Percentiles rank a stretch among this genome's conserved stretches.
Evolutionary conservation across 495 filamentous ascomycete species (phyloP).

Genomic region (Talaromyces borbonicus): DNA sequence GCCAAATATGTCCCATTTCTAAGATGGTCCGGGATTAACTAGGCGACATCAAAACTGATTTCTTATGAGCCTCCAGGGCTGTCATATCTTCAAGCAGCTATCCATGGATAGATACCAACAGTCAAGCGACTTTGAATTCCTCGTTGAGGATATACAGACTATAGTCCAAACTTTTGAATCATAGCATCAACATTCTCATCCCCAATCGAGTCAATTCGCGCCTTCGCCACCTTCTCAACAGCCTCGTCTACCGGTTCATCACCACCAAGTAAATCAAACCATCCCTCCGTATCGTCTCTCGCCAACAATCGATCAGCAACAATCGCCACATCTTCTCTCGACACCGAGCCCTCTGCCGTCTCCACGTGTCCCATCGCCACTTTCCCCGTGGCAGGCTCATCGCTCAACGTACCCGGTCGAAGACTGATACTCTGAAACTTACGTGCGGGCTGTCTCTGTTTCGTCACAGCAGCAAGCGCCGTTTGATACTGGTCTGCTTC

Average conservation of each 20-base stretch:
- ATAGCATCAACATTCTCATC: slow-evolving; percentile 52
- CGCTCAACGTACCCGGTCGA: slow-evolving; percentile 55
- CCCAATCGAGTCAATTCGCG: slow-evolving; percentile 54
- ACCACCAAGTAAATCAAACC: slow-evolving; percentile 52
- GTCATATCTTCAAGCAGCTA: background rate
- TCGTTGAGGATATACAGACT: background rate
- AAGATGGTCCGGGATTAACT: too few species aligned
- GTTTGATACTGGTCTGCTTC: slow-evolving; percentile 67
- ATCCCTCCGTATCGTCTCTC: slow-evolving; percentile 45
- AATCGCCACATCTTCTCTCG: slow-evolving; percentile 59
- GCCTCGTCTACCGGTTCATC: slow-evolving; percentile 50
- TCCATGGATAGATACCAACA: background rate
- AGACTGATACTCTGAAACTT: slow-evolving; percentile 57
- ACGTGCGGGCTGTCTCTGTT: slow-evolving; percentile 29
- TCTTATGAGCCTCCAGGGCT: too few species aligned
- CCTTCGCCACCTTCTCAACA: slow-evolving; percentile 52
- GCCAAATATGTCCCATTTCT: too few species aligned
- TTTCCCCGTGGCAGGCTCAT: slow-evolving; percentile 46
- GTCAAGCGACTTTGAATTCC: background rate
- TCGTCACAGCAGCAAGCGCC: slow-evolving; percentile 38
- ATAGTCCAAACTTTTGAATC: slow-evolving; percentile 27
- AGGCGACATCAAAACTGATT: too few species aligned
- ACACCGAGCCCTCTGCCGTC: slow-evolving; percentile 42
- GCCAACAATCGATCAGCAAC: slow-evolving; percentile 57
- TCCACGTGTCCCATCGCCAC: slow-evolving; percentile 55